Percentiles rank a stretch among this genome's conserved stretches.
Conservation (phyloP, 225 moss, liverwort and hornwort genomes). For the Polytrichum formosum region DNA sequence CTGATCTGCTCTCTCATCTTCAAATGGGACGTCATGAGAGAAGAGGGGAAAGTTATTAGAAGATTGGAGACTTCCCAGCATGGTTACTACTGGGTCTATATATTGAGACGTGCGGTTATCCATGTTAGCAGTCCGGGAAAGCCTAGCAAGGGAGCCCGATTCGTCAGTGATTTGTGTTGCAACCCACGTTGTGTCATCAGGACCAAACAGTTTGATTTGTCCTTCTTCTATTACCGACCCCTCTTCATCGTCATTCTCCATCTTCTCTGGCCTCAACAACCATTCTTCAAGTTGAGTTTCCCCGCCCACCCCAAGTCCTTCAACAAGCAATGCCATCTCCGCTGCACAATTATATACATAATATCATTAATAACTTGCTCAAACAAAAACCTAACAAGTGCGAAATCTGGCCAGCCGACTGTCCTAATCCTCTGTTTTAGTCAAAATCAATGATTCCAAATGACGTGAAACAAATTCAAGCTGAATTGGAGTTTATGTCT, state of each 20-base stretch:
- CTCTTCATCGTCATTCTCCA: conserved; percentile 45
- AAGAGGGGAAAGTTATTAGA: conserved; percentile 27
- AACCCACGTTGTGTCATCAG: conserved; percentile 85
- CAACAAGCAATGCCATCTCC: conserved; percentile 88
- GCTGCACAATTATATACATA: conserved; percentile 34
- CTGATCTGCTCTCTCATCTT: conserved; percentile 33
- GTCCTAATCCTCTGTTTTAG: not conserved
- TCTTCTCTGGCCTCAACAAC: conserved; percentile 78
- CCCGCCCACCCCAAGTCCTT: conserved; percentile 81
- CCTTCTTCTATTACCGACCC: conserved; percentile 54
- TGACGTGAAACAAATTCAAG: not conserved
- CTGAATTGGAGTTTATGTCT: not conserved
- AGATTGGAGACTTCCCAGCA: conserved; percentile 79
- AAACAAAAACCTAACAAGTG: not conserved
- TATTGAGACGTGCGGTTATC: conserved; percentile 58
- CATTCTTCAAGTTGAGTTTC: conserved; percentile 81
- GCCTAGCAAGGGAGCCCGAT: conserved; percentile 33
- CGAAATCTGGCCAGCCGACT: not conserved
- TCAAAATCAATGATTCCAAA: not conserved
- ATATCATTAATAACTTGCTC: not conserved
- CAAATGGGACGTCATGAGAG: conserved; percentile 32
- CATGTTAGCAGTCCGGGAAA: conserved; percentile 51
- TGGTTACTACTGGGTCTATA: conserved; percentile 75
- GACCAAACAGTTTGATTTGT: conserved; percentile 71
- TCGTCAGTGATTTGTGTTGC: conserved; percentile 83